Conservation (phyloP, 1,284 basidiomycete species). For the Megacollybia platyphylla region DNA sequence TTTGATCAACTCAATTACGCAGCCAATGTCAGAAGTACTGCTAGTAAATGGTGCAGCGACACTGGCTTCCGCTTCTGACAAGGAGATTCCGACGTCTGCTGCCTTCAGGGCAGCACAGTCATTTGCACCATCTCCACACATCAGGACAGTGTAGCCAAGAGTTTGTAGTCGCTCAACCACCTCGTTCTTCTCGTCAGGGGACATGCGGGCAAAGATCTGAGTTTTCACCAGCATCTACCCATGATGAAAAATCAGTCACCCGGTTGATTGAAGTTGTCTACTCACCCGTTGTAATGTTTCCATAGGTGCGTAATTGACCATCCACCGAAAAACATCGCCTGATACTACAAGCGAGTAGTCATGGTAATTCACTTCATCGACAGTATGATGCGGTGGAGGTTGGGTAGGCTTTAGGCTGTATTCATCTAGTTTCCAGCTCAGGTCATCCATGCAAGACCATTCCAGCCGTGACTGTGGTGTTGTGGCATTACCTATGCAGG, state of each 20-base stretch:
- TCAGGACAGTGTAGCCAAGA: slow-evolving; percentile 91
- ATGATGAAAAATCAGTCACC: neutral
- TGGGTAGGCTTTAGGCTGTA: slow-evolving; percentile 77
- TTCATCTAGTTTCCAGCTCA: slow-evolving; percentile 73
- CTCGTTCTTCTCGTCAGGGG: slow-evolving; percentile 99
- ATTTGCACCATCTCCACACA: slow-evolving; percentile 99
- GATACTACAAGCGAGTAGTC: slow-evolving; percentile 92
- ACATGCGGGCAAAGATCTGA: slow-evolving; percentile 97
- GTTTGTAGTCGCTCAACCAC: slow-evolving; percentile 90
- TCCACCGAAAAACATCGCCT: slow-evolving; percentile 98
- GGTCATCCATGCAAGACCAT: slow-evolving; percentile 92
- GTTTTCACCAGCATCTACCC: slow-evolving; percentile 96
- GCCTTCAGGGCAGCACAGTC: slow-evolving; percentile 98
- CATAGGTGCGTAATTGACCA: slow-evolving; percentile 89
- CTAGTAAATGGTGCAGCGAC: slow-evolving; percentile 99
- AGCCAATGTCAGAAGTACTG: slow-evolving; percentile 88
- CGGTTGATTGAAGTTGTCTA: slow-evolving; percentile 6
- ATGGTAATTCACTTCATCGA: slow-evolving; percentile 58
- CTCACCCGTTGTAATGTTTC: slow-evolving; percentile 87
- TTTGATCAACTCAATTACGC: slow-evolving; percentile 93
- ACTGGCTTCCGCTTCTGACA: slow-evolving; percentile 96
- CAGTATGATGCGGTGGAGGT: slow-evolving; percentile 50
- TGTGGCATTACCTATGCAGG: slow-evolving; percentile 40
- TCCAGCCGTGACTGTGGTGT: slow-evolving; percentile 62
- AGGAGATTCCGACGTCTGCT: slow-evolving; percentile 92